Evolutionary conservation across 306 rosid genomes (phyloP), one percentile per base, ranked within the genome.

Genomic region (Abrus pulchellus): DNA sequence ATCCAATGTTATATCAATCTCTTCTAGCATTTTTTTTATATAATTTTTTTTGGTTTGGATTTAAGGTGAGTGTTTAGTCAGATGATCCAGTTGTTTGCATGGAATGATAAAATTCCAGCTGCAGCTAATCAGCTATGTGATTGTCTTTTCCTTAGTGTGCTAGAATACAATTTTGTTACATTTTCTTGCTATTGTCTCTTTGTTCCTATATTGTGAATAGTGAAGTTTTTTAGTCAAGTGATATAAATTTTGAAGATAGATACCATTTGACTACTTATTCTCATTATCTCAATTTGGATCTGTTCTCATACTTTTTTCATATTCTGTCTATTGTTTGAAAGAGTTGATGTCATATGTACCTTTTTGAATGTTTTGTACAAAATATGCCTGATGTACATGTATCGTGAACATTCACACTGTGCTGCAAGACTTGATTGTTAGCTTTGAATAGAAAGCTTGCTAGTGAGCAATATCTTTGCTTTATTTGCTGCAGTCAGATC

Each of bases 401-500:
- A 53, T 57, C 50, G 52, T 71, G 33, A 56, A 68, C 40, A 34
- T 50, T 60, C 54, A 65, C 33, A 57, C 64, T 63, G 27, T 49
- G 11, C 50, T 68, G 34, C 60, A 60, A 32, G 2, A 41, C 77
- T 71, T 71, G 68, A 30, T 60, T 47, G 63, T 69, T 40, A 48
- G 56, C 60, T 56, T 68, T 81, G 61, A 52, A 44, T 38, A 78
- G 49, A 65, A 49, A 53, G 70, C 64, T 76, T 67, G 50, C 52
- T 9, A 9, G 82, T 87, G 57, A 81, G 28, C 33, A 30, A 41
- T 47, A 44, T 83, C 30, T 72, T 77, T 75, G 72, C 40, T 85
- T 71, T 80, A 43, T 74, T 72, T 79, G 45, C 36, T 88, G 89
- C 90, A 93, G 97, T 76, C 88, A 57, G 96, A 91, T 76, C 86